Conservation (phyloP, 2,329 filamentous ascomycete genomes). For the Penicillium sp. region DNA sequence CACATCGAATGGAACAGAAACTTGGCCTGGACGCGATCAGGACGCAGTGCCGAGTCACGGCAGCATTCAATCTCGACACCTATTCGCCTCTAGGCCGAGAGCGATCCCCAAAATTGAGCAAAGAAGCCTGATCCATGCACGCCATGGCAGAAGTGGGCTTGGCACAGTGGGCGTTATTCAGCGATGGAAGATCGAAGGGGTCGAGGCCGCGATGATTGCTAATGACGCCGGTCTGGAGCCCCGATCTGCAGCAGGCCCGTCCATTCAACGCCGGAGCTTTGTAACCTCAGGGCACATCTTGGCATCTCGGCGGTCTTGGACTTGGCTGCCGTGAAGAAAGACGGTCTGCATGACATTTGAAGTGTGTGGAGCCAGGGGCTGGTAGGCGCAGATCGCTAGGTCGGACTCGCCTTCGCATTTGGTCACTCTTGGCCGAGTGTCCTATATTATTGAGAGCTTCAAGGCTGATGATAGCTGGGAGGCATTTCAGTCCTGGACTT, state of each 20-base stretch:
- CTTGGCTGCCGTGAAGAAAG: not conserved
- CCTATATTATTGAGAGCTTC: not conserved
- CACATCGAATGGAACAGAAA: too few species aligned
- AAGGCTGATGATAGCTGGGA: not conserved
- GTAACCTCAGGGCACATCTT: not conserved
- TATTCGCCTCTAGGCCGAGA: too few species aligned
- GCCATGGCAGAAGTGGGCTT: not conserved
- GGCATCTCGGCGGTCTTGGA: not conserved
- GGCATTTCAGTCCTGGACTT: too few species aligned
- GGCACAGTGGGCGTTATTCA: not conserved
- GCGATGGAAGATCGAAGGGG: conserved; percentile 1
- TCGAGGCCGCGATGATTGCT: conserved; percentile 9
- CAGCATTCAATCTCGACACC: too few species aligned
- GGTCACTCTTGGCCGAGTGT: too few species aligned
- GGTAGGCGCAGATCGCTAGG: not conserved
- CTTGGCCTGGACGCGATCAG: too few species aligned
- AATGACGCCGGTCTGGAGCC: conserved; percentile 9
- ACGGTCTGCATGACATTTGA: conserved; percentile 1
- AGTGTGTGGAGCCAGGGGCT: conserved; percentile 2
- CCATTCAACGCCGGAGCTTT: not conserved
- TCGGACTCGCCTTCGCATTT: not conserved
- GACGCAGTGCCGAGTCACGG: too few species aligned
- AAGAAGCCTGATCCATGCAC: not conserved
- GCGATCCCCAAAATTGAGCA: not conserved
- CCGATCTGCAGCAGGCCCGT: too few species aligned